phyloP scores from a whole-genome alignment of 148 eudicot genomes.

The Heliosperma pusillum region DNA sequence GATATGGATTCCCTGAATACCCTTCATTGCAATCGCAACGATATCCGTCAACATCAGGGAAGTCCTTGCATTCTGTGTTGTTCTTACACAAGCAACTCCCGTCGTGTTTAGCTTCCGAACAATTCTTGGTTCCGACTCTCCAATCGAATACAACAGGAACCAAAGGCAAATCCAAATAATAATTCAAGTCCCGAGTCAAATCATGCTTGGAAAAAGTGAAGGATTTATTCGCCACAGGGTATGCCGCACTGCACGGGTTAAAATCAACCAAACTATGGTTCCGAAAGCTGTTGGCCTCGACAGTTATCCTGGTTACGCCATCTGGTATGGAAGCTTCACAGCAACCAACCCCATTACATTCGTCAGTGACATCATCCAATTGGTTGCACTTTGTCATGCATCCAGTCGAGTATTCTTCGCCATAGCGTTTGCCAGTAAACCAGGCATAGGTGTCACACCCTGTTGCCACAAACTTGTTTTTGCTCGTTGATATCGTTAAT shows the following conservation, averaged over 20 bases:
- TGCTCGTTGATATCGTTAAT: constrained; percentile 6
- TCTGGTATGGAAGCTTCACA: constrained; percentile 21
- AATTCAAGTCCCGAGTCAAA: neutral
- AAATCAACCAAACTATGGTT: neutral
- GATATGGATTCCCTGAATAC: constrained; percentile 19
- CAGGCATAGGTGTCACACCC: constrained; percentile 24
- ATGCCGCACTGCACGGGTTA: constrained; percentile 27
- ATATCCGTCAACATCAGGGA: neutral
- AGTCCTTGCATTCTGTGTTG: neutral
- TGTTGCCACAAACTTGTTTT: constrained; percentile 13
- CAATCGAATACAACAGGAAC: constrained; percentile 18
- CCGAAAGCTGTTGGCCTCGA: neutral
- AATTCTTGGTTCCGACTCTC: constrained; percentile 17
- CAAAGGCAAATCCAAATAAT: neutral
- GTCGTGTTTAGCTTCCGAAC: constrained; percentile 4
- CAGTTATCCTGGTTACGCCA: neutral
- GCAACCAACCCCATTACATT: constrained; percentile 28
- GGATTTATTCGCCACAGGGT: constrained; percentile 12
- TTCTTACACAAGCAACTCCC: constrained; percentile 8
- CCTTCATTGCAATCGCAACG: neutral
- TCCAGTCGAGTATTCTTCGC: constrained; percentile 8
- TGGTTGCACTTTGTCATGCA: constrained; percentile 11
- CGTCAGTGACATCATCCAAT: neutral
- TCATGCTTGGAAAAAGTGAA: neutral
- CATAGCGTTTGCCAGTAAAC: neutral